A percentile compares a stretch with the other conserved stretches of the same genome.
phyloP scores from a whole-genome alignment of 2,329 filamentous ascomycete genomes.

The Penicillium crustosum region DNA sequence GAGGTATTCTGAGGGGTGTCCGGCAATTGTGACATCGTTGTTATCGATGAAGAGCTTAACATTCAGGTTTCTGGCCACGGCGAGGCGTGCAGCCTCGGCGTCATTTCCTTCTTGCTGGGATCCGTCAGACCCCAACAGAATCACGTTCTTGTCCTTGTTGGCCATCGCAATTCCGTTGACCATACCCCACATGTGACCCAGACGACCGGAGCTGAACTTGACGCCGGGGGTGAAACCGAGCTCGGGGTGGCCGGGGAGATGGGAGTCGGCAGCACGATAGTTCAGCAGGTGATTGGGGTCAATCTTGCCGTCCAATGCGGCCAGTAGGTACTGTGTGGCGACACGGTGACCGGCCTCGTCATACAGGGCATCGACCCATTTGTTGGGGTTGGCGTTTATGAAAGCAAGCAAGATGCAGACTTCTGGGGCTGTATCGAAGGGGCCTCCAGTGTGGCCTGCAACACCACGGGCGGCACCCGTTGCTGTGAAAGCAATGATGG shows the following conservation, averaged over 20 bases:
- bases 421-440: slow-evolving; percentile 43
- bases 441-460: slow-evolving; percentile 42
- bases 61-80: slow-evolving; percentile 39
- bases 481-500: slow-evolving; percentile 42
- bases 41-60: slow-evolving; percentile 44
- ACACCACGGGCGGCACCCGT: slow-evolving; percentile 41
- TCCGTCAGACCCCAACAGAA: slow-evolving; percentile 42
- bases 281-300: slow-evolving; percentile 42
- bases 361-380: slow-evolving; percentile 37
- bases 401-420: slow-evolving; percentile 42
- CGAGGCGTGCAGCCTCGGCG: slow-evolving; percentile 42
- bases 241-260: slow-evolving; percentile 43
- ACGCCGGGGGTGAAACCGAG: slow-evolving; percentile 42
- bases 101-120: slow-evolving; percentile 46
- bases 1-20: slow-evolving; percentile 42
- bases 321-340: slow-evolving; percentile 43
- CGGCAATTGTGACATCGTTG: slow-evolving; percentile 45
- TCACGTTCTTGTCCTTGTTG: slow-evolving; percentile 38
- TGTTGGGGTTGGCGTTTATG: slow-evolving; percentile 35
- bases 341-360: slow-evolving; percentile 44
- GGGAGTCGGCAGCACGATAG: slow-evolving; percentile 43
- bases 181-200: slow-evolving; percentile 44
- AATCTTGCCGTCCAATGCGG: slow-evolving; percentile 39
- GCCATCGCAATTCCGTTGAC: slow-evolving; percentile 42
- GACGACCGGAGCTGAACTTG: slow-evolving; percentile 43